A percentile compares a stretch with the other conserved stretches of the same genome.
These are phyloP conservation scores for Ganoderma sp. DNA, from an alignment of 1,284 basidiomycete species.

Conservation along the genomic window DNA sequence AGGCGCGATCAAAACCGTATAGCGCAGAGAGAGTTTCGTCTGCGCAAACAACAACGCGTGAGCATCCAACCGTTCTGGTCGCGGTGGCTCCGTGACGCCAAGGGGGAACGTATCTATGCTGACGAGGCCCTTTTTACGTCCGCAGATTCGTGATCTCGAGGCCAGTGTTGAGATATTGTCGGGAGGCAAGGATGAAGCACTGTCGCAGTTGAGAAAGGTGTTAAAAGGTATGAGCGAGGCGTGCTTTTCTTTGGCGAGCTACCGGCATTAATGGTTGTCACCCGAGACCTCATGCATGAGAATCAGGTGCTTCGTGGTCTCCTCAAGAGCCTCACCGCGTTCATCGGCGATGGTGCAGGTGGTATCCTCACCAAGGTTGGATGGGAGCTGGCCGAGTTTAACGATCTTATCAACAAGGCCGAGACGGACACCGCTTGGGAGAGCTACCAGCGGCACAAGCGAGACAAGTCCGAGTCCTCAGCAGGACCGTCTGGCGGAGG, in stretches of 20 bases:
- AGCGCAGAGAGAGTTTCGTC: constrained; percentile 89
- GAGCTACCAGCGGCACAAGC: constrained; percentile 76
- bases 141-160: constrained; percentile 89
- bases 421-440: constrained; percentile 93
- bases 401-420: constrained; percentile 79
- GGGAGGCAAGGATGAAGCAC: constrained; percentile 86
- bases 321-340: constrained; percentile 74
- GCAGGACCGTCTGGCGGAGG: constrained; percentile 30
- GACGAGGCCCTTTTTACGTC: constrained; percentile 11
- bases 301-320: constrained; percentile 84
- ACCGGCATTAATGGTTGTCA: constrained; percentile 26
- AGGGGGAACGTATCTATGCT: constrained; percentile 9
- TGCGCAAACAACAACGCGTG: constrained; percentile 86
- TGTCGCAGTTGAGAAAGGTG: constrained; percentile 81
- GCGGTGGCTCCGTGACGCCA: neutral
- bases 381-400: constrained; percentile 77
- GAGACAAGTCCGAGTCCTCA: constrained; percentile 34
- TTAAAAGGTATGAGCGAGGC: constrained; percentile 62
- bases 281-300: constrained; percentile 82
- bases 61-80: constrained; percentile 32
- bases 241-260: constrained; percentile 10
- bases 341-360: constrained; percentile 85
- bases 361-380: constrained; percentile 81
- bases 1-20: constrained; percentile 90
- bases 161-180: constrained; percentile 90